These are phyloP conservation scores for Kingdonia uniflora DNA, from an alignment of 164 flowering plant species.

Conservation along the genomic window DNA sequence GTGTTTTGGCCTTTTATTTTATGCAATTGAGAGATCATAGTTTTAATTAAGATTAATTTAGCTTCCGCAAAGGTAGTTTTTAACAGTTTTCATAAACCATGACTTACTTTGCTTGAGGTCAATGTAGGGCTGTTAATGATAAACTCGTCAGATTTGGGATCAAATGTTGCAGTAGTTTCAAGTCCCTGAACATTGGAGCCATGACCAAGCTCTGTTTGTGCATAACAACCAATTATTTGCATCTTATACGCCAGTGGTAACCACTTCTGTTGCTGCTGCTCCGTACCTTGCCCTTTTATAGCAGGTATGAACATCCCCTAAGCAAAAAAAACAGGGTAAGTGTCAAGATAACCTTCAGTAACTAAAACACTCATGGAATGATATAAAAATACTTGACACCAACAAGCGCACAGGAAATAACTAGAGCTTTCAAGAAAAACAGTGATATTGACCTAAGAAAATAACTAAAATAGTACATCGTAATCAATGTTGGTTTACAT, in stretches of 20 bases:
- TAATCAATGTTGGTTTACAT: too few species aligned
- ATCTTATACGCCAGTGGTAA: constrained; percentile 85
- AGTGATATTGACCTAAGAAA: too few species aligned
- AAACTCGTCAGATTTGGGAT: constrained; percentile 80
- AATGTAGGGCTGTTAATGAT: constrained; percentile 83
- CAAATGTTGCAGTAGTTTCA: constrained; percentile 97
- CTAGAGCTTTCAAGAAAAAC: too few species aligned
- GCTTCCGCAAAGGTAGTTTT: too few species aligned
- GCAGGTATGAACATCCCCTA: constrained; percentile 97
- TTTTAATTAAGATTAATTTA: too few species aligned
- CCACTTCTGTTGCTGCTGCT: constrained; percentile 94
- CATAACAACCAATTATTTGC: constrained; percentile 98
- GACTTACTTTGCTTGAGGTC: constrained; percentile 90
- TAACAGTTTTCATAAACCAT: too few species aligned
- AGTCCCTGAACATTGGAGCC: constrained; percentile 99
- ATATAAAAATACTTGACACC: too few species aligned
- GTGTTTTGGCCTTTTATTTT: too few species aligned
- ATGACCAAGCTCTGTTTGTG: constrained; percentile 99
- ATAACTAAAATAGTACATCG: too few species aligned
- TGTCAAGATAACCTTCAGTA: too few species aligned
- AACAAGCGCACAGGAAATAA: too few species aligned
- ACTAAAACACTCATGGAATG: neutral
- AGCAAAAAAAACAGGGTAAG: neutral
- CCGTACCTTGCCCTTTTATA: constrained; percentile 92
- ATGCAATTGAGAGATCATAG: too few species aligned